These are phyloP conservation scores for Daldinia bambusicola DNA, from an alignment of 495 filamentous ascomycete genomes.

Conservation along the genomic window DNA sequence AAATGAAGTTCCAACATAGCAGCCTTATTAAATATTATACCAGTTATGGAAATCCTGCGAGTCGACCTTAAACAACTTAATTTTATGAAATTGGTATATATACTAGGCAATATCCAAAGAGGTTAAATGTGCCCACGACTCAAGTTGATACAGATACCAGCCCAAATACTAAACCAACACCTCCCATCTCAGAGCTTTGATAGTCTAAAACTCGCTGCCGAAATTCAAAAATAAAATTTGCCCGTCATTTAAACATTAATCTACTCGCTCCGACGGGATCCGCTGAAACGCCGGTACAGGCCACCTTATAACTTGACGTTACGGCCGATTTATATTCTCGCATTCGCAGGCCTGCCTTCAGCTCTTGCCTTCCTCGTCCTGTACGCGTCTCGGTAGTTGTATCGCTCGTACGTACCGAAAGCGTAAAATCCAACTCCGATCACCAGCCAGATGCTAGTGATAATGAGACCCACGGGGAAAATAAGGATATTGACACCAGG, in stretches of 20 bases:
- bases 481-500: conserved; percentile 74
- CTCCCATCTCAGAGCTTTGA: conserved; percentile 2
- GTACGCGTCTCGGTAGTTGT: conserved; percentile 71
- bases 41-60: neutral
- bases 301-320: neutral
- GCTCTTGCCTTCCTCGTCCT: conserved; percentile 61
- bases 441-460: conserved; percentile 70
- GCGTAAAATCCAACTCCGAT: conserved; percentile 66
- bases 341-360: conserved; percentile 46
- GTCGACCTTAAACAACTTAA: neutral
- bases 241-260: conserved; percentile 27
- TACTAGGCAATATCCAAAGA: conserved; percentile 14
- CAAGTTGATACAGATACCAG: conserved; percentile 29
- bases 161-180: conserved; percentile 29
- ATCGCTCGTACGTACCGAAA: conserved; percentile 69
- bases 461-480: conserved; percentile 73
- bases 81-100: conserved; percentile 17
- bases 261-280: conserved; percentile 15
- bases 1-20: too few relatives aligned
- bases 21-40: neutral
- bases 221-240: conserved; percentile 25
- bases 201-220: conserved; percentile 23
- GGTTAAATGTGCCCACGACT: conserved; percentile 10
- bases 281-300: conserved; percentile 24
- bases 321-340: conserved; percentile 49